phyloP scores from a whole-genome alignment of 495 filamentous ascomycete species.

The Aspergillus indologenus region DNA sequence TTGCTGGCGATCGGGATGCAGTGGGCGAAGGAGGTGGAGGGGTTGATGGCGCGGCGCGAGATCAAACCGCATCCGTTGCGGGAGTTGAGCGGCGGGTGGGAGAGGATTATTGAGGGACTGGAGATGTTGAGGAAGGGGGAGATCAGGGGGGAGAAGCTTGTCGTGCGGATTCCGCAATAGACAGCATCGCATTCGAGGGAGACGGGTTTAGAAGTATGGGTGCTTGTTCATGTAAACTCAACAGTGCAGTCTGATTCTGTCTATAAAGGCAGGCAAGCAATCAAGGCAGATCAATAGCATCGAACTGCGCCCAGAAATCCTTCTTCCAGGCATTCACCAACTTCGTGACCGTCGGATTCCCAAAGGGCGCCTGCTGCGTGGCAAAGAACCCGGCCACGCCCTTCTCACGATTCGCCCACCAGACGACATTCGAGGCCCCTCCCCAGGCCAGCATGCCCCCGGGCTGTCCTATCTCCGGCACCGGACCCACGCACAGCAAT shows the following conservation, averaged over 20 bases:
- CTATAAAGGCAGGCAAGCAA: no score
- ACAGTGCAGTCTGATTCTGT: no score
- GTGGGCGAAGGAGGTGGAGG: neutral
- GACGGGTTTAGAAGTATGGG: no score
- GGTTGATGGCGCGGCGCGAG: neutral
- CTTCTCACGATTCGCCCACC: slow-evolving; percentile 11
- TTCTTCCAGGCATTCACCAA: slow-evolving; percentile 13
- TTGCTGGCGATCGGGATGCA: neutral
- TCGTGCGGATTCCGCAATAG: neutral
- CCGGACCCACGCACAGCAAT: neutral
- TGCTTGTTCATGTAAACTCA: no score
- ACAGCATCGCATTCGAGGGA: no score
- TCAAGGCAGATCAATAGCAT: neutral
- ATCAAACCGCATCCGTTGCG: neutral
- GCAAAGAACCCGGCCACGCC: slow-evolving; percentile 11
- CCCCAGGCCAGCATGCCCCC: slow-evolving; percentile 6
- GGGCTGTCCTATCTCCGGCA: slow-evolving; percentile 4
- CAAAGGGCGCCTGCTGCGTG: slow-evolving; percentile 9
- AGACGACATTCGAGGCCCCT: slow-evolving; percentile 12
- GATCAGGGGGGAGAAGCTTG: neutral
- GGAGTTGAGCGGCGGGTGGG: neutral
- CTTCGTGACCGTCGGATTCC: neutral
- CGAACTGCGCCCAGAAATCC: slow-evolving; percentile 8
- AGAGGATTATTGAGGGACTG: neutral
- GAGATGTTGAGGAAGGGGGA: neutral